Evolutionary conservation across 2,329 filamentous ascomycete genomes (phyloP).

Genomic region (Stromatinia cepivora): DNA sequence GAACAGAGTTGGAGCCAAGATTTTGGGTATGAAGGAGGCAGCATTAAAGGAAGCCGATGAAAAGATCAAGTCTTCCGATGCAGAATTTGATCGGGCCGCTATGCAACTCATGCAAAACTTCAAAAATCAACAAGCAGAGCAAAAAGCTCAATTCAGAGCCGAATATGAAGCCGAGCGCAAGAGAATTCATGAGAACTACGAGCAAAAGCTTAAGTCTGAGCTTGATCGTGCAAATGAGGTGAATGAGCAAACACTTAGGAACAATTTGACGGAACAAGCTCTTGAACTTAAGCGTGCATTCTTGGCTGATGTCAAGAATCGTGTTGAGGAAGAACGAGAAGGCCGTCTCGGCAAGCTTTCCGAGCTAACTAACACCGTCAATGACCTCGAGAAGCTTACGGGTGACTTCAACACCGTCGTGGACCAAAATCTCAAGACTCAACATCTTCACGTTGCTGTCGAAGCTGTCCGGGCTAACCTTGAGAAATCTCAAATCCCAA

Average conservation of each 20-base stretch:
- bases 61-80: conserved; percentile 57
- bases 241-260: conserved; percentile 78
- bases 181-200: conserved; percentile 74
- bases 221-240: conserved; percentile 77
- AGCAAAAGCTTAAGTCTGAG: conserved; percentile 75
- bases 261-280: conserved; percentile 86
- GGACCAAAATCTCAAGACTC: conserved; percentile 86
- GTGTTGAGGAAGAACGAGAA: conserved; percentile 85
- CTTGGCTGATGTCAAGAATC: conserved; percentile 70
- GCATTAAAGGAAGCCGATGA: conserved; percentile 74
- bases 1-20: conserved; percentile 73
- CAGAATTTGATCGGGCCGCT: conserved; percentile 83
- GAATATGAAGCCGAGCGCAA: conserved; percentile 89
- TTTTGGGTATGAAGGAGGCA: conserved; percentile 68
- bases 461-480: conserved; percentile 87
- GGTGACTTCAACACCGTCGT: conserved; percentile 88
- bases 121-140: conserved; percentile 76
- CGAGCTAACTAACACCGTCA: conserved; percentile 74
- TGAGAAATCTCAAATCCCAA: conserved; percentile 70
- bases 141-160: conserved; percentile 79
- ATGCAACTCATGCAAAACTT: conserved; percentile 86
- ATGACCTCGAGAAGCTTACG: conserved; percentile 83
- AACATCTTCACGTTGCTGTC: conserved; percentile 93
- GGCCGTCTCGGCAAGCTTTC: conserved; percentile 83
- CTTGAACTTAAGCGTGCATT: conserved; percentile 86